Evolutionary conservation across 768 basidiomycete genomes (phyloP).

Genomic region (Coprinopsis sp.): DNA sequence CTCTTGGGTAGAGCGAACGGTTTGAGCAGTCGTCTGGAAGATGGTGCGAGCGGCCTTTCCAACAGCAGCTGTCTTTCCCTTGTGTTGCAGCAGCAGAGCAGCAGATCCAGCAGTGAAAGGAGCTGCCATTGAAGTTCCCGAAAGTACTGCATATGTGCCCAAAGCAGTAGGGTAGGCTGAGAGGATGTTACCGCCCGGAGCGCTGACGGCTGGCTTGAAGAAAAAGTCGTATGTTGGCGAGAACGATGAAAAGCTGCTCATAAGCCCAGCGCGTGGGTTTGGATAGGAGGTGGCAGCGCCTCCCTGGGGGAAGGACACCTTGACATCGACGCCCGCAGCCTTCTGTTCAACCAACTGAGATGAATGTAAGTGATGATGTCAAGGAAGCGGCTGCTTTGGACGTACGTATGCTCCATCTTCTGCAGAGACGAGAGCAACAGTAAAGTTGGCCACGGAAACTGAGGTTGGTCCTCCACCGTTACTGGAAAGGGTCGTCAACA

Average conservation of each 20-base stretch:
- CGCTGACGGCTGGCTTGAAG: conserved; percentile 51
- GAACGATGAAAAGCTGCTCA: conserved; percentile 53
- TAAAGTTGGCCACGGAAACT: conserved; percentile 44
- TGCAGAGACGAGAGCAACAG: conserved; percentile 47
- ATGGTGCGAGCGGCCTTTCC: conserved; percentile 27
- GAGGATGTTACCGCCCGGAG: conserved; percentile 50
- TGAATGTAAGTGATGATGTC: conserved; percentile 2
- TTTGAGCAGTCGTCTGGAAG: conserved; percentile 42
- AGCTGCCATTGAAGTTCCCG: conserved; percentile 43
- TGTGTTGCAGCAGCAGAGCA: conserved; percentile 38
- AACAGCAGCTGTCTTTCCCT: conserved; percentile 29
- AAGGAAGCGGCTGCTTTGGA: conserved; percentile 4
- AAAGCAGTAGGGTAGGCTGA: conserved; percentile 40
- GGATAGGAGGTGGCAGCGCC: conserved; percentile 40
- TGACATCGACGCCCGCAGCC: conserved; percentile 36
- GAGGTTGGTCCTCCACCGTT: conserved; percentile 43
- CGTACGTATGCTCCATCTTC: conserved; percentile 53
- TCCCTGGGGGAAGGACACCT: conserved; percentile 44
- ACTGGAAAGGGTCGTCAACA: conserved; percentile 23
- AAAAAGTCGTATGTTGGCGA: conserved; percentile 57
- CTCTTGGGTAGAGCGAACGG: conserved; percentile 35
- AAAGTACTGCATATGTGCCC: conserved; percentile 35
- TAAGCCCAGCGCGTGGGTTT: conserved; percentile 49
- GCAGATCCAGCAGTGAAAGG: conserved; percentile 44
- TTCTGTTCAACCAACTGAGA: conserved; percentile 53